phyloP scores from a whole-genome alignment of 306 rosid genomes.

The Inga laurina region DNA sequence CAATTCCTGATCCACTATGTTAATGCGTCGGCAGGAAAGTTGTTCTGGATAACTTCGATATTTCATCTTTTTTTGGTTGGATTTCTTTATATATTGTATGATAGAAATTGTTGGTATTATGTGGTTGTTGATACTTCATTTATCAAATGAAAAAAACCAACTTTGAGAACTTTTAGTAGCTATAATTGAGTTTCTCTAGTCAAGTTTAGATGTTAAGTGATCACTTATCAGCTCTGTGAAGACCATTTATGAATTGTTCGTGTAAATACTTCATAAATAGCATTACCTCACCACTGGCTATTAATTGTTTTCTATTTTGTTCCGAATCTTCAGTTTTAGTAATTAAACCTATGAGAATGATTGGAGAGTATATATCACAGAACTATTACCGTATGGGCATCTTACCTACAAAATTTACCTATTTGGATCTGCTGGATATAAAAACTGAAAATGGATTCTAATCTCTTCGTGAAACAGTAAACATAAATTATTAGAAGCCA shows the following conservation, averaged over 20 bases:
- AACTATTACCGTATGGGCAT: background rate
- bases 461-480: too few species aligned
- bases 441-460: background rate
- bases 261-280: background rate
- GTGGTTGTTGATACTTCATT: too few species aligned
- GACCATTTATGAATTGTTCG: background rate
- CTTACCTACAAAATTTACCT: background rate
- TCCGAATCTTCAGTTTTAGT: background rate
- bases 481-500: too few species aligned
- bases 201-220: background rate
- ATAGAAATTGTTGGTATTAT: too few species aligned
- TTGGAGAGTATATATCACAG: background rate
- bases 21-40: too few species aligned
- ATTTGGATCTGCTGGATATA: background rate
- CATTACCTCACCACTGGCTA: background rate
- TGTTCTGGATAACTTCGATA: too few species aligned
- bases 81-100: too few species aligned
- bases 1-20: too few species aligned
- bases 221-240: background rate
- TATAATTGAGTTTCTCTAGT: background rate
- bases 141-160: too few species aligned
- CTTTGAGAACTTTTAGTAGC: too few species aligned
- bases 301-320: background rate
- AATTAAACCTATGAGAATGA: background rate
- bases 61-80: too few species aligned